phyloP scores from a whole-genome alignment of 2,329 filamentous ascomycete species.

The Neonectria punicea region DNA sequence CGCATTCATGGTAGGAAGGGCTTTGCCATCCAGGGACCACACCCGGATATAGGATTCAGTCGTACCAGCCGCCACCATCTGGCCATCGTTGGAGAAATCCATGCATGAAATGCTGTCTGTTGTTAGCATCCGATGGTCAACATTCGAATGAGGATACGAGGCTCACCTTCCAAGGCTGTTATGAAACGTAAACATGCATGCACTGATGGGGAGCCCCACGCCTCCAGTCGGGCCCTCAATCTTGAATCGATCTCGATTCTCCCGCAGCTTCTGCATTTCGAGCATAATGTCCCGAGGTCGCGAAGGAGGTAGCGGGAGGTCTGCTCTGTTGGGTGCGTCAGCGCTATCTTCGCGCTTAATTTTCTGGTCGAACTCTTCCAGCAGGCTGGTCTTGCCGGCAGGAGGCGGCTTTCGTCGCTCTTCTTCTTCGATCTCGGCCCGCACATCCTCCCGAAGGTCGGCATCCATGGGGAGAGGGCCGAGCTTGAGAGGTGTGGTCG shows the following conservation, averaged over 20 bases:
- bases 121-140: constrained; percentile 27
- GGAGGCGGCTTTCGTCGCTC: constrained; percentile 80
- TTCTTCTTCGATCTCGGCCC: constrained; percentile 86
- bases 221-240: constrained; percentile 88
- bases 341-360: constrained; percentile 90
- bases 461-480: constrained; percentile 86
- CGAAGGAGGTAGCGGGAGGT: constrained; percentile 88
- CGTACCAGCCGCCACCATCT: constrained; percentile 88
- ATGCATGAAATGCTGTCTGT: constrained; percentile 81
- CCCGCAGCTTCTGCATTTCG: constrained; percentile 93
- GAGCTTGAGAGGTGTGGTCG: constrained; percentile 72
- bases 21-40: constrained; percentile 89
- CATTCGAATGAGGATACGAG: not conserved
- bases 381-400: constrained; percentile 75
- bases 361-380: constrained; percentile 89
- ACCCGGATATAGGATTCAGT: constrained; percentile 95
- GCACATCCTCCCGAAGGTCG: constrained; percentile 85
- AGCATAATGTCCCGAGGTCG: constrained; percentile 90
- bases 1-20: constrained; percentile 74
- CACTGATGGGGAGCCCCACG: constrained; percentile 82
- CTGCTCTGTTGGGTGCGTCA: constrained; percentile 80
- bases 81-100: constrained; percentile 92
- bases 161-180: constrained; percentile 89
- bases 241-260: constrained; percentile 90
- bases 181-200: constrained; percentile 98